Evolutionary conservation across 1,139 yeast species (phyloP).

Genomic region (Scheffersomyces cryptocercus): DNA sequence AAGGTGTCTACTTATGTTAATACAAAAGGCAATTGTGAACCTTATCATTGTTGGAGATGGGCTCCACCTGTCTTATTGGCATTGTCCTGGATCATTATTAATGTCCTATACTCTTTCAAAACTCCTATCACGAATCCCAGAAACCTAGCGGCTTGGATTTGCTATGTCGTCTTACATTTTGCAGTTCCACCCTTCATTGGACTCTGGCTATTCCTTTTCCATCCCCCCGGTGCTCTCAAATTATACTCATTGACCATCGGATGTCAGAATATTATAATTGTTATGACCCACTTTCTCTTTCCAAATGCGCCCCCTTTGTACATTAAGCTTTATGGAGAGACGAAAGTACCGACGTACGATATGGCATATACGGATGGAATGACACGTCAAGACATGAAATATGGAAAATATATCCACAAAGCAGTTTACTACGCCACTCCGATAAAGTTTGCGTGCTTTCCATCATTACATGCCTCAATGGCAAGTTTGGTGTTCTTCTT

Average conservation of each 20-base stretch:
- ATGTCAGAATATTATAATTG: constrained; percentile 12
- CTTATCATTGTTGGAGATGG: constrained; percentile 9
- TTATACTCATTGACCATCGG: constrained; percentile 13
- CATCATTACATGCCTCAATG: constrained; percentile 17
- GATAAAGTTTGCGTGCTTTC: constrained; percentile 16
- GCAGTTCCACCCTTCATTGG: constrained; percentile 12
- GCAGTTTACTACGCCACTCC: constrained; percentile 17
- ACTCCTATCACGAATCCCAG: constrained; percentile 8
- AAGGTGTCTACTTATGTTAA: constrained; percentile 2
- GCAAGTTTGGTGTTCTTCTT: constrained; percentile 15
- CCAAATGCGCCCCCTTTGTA: constrained; percentile 20
- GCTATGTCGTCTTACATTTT: constrained; percentile 15
- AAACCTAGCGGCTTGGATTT: constrained; percentile 14
- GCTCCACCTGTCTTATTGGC: constrained; percentile 14
- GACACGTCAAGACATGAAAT: constrained; percentile 14
- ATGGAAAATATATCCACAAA: constrained; percentile 11
- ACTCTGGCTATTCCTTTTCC: constrained; percentile 15
- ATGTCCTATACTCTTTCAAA: constrained; percentile 8
- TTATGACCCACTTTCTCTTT: constrained; percentile 13
- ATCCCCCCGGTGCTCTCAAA: constrained; percentile 16
- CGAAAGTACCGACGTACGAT: constrained; percentile 13
- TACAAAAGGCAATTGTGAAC: constrained; percentile 2
- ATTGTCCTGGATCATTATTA: constrained; percentile 12
- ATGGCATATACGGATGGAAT: constrained; percentile 19
- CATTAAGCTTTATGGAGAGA: constrained; percentile 15